These are phyloP conservation scores for Nitzschia putrida DNA, from an alignment of 108 stramenopile species.

Conservation along the genomic window DNA sequence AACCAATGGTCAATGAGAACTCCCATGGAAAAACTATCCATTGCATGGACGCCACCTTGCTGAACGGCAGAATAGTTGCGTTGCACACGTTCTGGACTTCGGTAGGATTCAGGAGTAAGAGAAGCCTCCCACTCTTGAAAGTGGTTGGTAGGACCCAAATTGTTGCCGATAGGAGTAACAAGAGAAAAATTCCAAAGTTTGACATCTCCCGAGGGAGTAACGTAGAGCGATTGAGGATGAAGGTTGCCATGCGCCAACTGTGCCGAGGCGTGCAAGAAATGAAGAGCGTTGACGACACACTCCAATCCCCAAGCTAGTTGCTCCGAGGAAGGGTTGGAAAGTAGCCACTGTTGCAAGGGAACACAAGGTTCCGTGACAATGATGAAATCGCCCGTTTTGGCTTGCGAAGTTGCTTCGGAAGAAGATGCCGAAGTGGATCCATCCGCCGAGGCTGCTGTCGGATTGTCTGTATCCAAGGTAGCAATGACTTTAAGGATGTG, in stretches of 20 bases:
- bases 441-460: conserved; percentile 39
- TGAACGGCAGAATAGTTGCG: conserved; percentile 61
- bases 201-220: conserved; percentile 83
- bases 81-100: conserved; percentile 74
- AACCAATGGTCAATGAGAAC: conserved; percentile 74
- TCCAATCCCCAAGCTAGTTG: conserved; percentile 80
- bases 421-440: conserved; percentile 19
- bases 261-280: conserved; percentile 77
- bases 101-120: conserved; percentile 66
- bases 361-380: conserved; percentile 79
- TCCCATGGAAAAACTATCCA: conserved; percentile 77
- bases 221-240: conserved; percentile 66
- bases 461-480: conserved; percentile 84
- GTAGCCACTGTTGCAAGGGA: conserved; percentile 65
- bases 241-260: conserved; percentile 79
- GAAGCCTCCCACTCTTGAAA: conserved; percentile 65
- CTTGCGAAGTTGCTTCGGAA: conserved; percentile 25
- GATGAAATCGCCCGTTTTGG: conserved; percentile 71
- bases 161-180: conserved; percentile 58
- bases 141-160: conserved; percentile 60
- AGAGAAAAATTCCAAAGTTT: conserved; percentile 82
- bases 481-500: conserved; percentile 73
- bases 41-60: conserved; percentile 63
- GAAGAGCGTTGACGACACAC: conserved; percentile 67
- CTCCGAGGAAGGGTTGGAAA: conserved; percentile 43